Evolutionary conservation across 495 filamentous ascomycete genomes (phyloP), one percentile per base, ranked within the genome.

Genomic region (Apiosordaria backusii): DNA sequence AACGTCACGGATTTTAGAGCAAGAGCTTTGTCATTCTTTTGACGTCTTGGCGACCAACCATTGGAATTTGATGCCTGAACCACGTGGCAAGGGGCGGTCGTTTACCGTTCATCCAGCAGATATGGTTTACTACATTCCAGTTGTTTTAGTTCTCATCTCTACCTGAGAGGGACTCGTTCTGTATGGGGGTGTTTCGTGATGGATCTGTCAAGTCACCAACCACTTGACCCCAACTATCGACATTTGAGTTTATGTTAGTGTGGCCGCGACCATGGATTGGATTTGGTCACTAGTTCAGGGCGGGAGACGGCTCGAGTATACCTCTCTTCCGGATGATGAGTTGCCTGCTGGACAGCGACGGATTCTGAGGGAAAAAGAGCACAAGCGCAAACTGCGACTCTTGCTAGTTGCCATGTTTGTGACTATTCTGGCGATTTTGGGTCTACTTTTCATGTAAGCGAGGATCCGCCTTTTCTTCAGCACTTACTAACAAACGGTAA

Each of bases 341-440:
- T 25, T 35, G 4, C 22, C 59, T 61, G 25, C 25, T 21, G 59
- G 59, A 16, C 27, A 35, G 26, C 7, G 25, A 18, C 57, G 57
- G 24, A 22, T 27, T 18, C 21, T 45, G 9, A 9, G 35, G 35
- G 35, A 45, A 15, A 9, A 45, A 3, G 35, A 45, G 35, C 35
- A 45, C 35, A 45, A 45, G 10, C 35, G 35, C 35, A 45, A 45
- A 45, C 9, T 45, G 35, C 35, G 35, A 13, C 1, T 45, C 2
- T 24, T 15, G 18, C 50, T 69, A 27, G 55, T 59, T 26, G 13
- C 26, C 23, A 50, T 64, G 18, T 35, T 66, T 64, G 16, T 69
- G 4, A 57, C 26, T 15, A 57, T 40, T 22, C 25, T 67, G 24
- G 40, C 27, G 1, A 21, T 55, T 21, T 23, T 68, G 15, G 35